phyloP scores from a whole-genome alignment of 2,329 filamentous ascomycete genomes.

The Claviceps pusilla region DNA sequence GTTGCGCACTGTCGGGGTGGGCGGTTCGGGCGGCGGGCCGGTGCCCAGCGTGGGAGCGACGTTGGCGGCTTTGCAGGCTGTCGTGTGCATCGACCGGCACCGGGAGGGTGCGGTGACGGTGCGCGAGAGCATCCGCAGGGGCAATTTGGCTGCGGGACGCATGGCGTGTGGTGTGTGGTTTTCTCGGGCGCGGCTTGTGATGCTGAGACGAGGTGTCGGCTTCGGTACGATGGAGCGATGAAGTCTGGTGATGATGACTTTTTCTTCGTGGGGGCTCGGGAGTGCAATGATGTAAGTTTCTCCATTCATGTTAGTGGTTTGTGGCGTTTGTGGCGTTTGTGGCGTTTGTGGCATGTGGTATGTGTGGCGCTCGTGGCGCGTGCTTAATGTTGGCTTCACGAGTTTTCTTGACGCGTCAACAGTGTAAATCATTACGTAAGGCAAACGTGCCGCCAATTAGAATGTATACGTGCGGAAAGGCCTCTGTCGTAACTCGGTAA shows the following conservation, averaged over 20 bases:
- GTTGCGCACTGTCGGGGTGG: conserved; percentile 27
- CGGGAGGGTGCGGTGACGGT: conserved; percentile 8
- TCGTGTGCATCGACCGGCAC: conserved; percentile 19
- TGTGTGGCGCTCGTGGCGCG: too few relatives aligned
- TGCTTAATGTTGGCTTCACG: too few relatives aligned
- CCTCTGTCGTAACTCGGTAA: too few relatives aligned
- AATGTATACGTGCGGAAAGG: too few relatives aligned
- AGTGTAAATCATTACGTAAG: too few relatives aligned
- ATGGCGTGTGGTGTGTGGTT: conserved; percentile 15
- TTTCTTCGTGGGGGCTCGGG: neutral
- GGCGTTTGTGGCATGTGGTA: too few relatives aligned
- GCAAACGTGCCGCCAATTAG: too few relatives aligned
- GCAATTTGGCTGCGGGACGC: conserved; percentile 25
- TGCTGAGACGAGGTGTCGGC: neutral
- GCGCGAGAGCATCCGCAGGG: conserved; percentile 21
- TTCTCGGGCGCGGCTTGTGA: neutral
- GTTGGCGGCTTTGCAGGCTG: conserved; percentile 24
- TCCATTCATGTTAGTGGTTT: too few relatives aligned
- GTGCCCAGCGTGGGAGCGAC: conserved; percentile 39
- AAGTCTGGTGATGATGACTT: neutral
- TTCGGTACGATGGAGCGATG: neutral
- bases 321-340: too few relatives aligned
- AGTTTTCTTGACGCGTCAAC: too few relatives aligned
- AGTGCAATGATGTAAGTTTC: neutral
- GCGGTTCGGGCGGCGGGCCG: conserved; percentile 44